These are phyloP conservation scores for Zymoseptoria passerinii DNA, from an alignment of 2,329 filamentous ascomycete species.

Conservation along the genomic window DNA sequence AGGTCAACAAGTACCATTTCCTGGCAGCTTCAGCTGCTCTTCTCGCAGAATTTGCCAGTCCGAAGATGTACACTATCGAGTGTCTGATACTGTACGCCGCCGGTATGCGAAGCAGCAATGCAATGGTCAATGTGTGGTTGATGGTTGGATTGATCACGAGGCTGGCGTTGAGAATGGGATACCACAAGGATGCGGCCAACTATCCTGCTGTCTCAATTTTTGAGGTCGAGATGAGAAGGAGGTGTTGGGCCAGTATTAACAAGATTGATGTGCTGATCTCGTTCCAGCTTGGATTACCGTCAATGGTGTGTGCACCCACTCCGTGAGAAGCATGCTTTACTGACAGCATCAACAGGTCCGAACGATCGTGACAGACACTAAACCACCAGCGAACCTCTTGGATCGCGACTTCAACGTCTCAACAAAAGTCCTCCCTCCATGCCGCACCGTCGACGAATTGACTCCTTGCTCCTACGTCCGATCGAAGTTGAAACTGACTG, in stretches of 20 bases:
- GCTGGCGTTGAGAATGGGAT: slow-evolving; percentile 36
- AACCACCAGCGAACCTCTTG: slow-evolving; percentile 37
- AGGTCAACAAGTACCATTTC: slow-evolving; percentile 23
- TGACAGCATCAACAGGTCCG: slow-evolving; percentile 8
- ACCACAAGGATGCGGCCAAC: slow-evolving; percentile 39
- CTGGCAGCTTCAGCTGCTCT: slow-evolving; percentile 27
- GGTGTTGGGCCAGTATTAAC: slow-evolving; percentile 37
- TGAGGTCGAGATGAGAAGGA: slow-evolving; percentile 40
- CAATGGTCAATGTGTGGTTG: slow-evolving; percentile 35
- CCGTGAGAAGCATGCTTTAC: not conserved
- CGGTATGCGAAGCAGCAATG: slow-evolving; percentile 23
- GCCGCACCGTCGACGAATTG: slow-evolving; percentile 24
- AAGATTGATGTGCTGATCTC: slow-evolving; percentile 41
- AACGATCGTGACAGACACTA: slow-evolving; percentile 35
- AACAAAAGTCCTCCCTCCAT: slow-evolving; percentile 32
- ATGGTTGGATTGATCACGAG: slow-evolving; percentile 34
- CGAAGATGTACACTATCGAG: slow-evolving; percentile 37
- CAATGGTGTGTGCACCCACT: slow-evolving; percentile 33
- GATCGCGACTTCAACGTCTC: slow-evolving; percentile 37
- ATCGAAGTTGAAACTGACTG: slow-evolving; percentile 28
- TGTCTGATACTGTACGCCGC: slow-evolving; percentile 32
- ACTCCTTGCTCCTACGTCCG: slow-evolving; percentile 31
- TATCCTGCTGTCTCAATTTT: slow-evolving; percentile 36
- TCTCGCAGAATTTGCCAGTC: slow-evolving; percentile 36
- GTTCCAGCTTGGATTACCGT: slow-evolving; percentile 42